Base-by-base conservation (phyloP, 169 alveolate species). In the Cryptosporidium xiaoi region DNA sequence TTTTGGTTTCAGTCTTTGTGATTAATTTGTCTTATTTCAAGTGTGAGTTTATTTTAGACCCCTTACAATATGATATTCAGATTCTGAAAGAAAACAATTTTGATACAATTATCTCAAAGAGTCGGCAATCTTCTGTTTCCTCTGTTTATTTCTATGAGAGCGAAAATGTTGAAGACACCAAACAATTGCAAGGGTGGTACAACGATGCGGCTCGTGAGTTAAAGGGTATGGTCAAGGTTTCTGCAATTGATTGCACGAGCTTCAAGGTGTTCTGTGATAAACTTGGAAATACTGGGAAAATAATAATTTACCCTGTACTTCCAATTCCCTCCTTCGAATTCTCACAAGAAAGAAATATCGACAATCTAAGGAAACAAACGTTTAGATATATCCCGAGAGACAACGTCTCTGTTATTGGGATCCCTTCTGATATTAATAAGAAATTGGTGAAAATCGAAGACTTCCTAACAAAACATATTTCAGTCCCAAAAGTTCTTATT, bases 191-290 rank as follows among this genome's bases (percentile, higher is more conserved):
- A 85, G 18, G 93, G 90, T 77, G 87, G 85, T 90, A 89, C 51
- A 95, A 94, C 64, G 89, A 90, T 82, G 90, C 93, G 44, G 93
- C 96, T 12, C 90, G 84, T 33, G 96, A 93, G 65, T 83, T 92
- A 62, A 94, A 91, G 91, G 98, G 98, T 0, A 87, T 95, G 82
- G 94, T 91, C 65, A 91, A 85, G 71, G 89, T 94, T 31, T 95
- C 93, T 15, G 97, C 96, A 3, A 90, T 95, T 18, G 92, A 95
- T 82, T 94, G 97, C 83, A 94, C 89, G 16, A 93, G 66, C 10
- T 84, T 82, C 71, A 90, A 83, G 48, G 66, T 65, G 15, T 65
- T 94, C 51, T 94, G 97, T 82, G 90, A 68, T 69, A 93, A 92
- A 67, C 92, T 92, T 71, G 90, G 84, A 20, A 87, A 92, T 51